A percentile compares a stretch with the other conserved stretches of the same genome.
These are phyloP conservation scores for Trichoderma aggressivum DNA, from an alignment of 2,329 filamentous ascomycete genomes.

Conservation along the genomic window DNA sequence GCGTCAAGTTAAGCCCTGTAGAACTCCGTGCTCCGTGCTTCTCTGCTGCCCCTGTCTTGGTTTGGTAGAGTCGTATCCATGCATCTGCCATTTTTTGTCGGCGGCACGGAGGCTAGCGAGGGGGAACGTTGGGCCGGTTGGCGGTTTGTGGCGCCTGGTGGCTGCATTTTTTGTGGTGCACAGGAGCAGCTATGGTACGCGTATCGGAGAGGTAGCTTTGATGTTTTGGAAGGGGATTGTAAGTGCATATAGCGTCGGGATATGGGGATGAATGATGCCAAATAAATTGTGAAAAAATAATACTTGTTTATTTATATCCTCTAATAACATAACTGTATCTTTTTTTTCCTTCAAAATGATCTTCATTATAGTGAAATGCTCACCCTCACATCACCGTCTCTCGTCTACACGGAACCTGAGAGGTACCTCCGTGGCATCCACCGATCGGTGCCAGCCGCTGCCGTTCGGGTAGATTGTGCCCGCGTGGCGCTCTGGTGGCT, in stretches of 20 bases:
- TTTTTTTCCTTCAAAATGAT: neutral
- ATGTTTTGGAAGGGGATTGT: neutral
- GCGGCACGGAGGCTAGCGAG: neutral
- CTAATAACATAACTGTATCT: too few relatives aligned
- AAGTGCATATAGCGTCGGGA: neutral
- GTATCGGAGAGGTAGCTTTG: neutral
- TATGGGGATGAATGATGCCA: neutral
- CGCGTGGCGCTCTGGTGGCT: slow-evolving; percentile 7
- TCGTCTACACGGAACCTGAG: neutral
- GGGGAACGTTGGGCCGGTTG: slow-evolving; percentile 3
- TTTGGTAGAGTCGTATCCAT: neutral
- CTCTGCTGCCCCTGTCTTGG: neutral
- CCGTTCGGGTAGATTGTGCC: slow-evolving; percentile 7
- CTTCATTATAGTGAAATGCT: neutral
- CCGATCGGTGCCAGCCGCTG: neutral
- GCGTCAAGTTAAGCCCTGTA: neutral
- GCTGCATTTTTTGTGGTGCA: neutral
- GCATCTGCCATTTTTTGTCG: neutral
- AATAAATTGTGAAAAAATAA: neutral
- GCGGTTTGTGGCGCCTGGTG: neutral
- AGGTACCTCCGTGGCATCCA: neutral
- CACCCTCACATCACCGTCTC: too few relatives aligned
- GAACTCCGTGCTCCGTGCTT: neutral
- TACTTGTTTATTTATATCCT: neutral
- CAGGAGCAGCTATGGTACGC: neutral